phyloP scores from a whole-genome alignment of 2,329 filamentous ascomycete genomes.

The Pseudogymnoascus destructans region DNA sequence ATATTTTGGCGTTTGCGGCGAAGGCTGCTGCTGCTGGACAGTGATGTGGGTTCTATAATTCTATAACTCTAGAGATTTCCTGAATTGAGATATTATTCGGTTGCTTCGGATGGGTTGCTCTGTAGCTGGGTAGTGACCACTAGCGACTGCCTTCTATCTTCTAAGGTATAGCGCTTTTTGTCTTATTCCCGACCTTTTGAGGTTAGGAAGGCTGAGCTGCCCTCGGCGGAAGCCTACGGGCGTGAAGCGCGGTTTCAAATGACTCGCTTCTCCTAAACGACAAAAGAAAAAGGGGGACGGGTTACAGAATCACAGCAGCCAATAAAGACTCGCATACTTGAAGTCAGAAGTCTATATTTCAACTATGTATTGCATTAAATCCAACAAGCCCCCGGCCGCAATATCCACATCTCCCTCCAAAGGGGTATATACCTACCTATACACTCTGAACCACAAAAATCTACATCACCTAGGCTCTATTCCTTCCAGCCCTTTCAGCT shows the following conservation, averaged over 20 bases:
- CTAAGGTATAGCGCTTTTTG: background rate
- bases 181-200: background rate
- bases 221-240: background rate
- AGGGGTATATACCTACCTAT: background rate
- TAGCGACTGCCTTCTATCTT: background rate
- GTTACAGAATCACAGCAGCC: background rate
- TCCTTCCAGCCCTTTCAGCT: background rate
- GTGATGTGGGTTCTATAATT: background rate
- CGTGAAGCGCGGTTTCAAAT: background rate
- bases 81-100: background rate
- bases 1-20: slow-evolving; percentile 14
- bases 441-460: background rate
- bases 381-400: background rate
- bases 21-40: background rate
- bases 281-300: background rate
- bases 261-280: background rate
- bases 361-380: background rate
- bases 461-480: no score
- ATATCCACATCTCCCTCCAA: background rate
- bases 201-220: no score
- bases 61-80: background rate
- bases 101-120: background rate
- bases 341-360: background rate
- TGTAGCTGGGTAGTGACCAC: background rate
- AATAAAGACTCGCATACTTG: background rate